Evolutionary conservation across 805 yeast genomes (phyloP).

Genomic region (Zygosaccharomyces pseudorouxii): DNA sequence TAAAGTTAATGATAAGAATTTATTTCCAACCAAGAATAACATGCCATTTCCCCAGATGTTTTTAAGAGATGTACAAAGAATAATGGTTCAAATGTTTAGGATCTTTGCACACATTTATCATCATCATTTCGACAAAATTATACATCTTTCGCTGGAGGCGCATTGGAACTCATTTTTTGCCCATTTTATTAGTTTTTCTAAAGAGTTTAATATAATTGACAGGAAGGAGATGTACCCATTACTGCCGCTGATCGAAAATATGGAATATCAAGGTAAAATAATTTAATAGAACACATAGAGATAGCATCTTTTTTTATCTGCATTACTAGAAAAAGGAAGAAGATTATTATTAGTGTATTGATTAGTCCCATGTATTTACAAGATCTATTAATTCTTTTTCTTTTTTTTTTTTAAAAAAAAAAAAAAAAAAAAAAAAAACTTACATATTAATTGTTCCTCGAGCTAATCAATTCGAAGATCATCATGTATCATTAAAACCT

Average conservation of each 20-base stretch:
- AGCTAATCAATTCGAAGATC: not conserved
- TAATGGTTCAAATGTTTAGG: conserved; percentile 87
- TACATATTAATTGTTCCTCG: not conserved
- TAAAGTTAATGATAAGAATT: conserved; percentile 81
- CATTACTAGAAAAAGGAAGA: not conserved
- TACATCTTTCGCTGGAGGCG: conserved; percentile 90
- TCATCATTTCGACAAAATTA: conserved; percentile 88
- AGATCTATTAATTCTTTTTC: not conserved
- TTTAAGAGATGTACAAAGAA: conserved; percentile 75
- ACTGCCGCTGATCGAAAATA: conserved; percentile 64
- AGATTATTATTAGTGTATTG: not conserved
- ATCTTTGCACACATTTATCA: conserved; percentile 93
- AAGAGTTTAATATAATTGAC: conserved; percentile 79
- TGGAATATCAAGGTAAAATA: conserved; percentile 85
- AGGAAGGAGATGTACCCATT: conserved; percentile 76
- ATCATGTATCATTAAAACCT: conserved; percentile 2
- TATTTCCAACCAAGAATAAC: conserved; percentile 89
- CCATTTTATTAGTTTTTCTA: conserved; percentile 82
- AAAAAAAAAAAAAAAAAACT: not conserved
- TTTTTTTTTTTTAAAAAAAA: no score
- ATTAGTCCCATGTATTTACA: conserved; percentile 4
- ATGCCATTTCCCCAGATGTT: conserved; percentile 85
- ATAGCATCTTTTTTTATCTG: conserved; percentile 1
- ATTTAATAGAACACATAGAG: conserved; percentile 21
- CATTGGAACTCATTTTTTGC: conserved; percentile 98